Evolutionary conservation across 352 stramenopile genomes (phyloP).

Genomic region (Ophiocytium majus): DNA sequence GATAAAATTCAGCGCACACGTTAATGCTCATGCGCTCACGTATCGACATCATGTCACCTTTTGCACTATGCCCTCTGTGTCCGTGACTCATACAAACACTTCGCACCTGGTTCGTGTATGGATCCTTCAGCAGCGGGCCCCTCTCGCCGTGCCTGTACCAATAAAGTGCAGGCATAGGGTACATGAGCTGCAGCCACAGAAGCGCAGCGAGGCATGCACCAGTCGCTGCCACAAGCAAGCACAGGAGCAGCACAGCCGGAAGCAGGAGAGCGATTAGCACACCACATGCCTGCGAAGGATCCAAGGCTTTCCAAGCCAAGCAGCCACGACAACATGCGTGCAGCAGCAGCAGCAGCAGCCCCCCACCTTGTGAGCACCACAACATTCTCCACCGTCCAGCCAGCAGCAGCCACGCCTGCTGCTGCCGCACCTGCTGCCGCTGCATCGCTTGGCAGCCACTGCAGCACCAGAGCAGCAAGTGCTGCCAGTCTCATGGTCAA

Average conservation of each 20-base stretch:
- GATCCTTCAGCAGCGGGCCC: constrained; percentile 4
- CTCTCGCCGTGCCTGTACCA: constrained; percentile 11
- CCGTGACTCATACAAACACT: too few species aligned
- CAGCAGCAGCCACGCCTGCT: background rate
- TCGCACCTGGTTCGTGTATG: background rate
- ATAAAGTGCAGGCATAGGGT: background rate
- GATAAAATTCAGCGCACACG: too few species aligned
- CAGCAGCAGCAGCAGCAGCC: too few species aligned
- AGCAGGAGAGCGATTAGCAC: background rate
- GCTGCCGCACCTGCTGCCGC: too few species aligned
- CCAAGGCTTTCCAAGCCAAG: background rate
- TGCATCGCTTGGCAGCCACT: too few species aligned
- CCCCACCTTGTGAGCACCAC: background rate
- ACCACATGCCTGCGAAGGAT: background rate
- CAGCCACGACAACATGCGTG: background rate
- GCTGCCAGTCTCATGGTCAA: background rate
- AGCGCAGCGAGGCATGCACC: too few species aligned
- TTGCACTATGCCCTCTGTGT: background rate
- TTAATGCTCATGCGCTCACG: too few species aligned
- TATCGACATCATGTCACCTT: too few species aligned
- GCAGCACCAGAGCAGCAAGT: too few species aligned
- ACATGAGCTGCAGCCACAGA: background rate
- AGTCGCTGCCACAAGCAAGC: background rate
- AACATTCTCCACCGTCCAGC: background rate
- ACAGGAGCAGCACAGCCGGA: background rate